Conservation (phyloP, 169 alveolate genomes). For the Blepharisma undulans region DNA sequence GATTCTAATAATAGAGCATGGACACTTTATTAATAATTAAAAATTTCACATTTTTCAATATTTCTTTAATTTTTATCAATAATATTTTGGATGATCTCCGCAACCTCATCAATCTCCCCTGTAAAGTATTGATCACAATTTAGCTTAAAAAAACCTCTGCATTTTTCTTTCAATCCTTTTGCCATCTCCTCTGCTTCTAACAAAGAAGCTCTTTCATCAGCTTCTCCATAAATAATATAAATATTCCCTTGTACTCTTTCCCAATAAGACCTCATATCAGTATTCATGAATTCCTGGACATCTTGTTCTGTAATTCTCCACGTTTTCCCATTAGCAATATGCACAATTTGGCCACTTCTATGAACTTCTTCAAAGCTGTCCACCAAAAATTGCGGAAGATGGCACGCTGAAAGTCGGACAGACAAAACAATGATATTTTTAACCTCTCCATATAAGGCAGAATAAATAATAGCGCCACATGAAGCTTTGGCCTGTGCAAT, state of each 20-base stretch:
- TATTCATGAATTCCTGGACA: not conserved
- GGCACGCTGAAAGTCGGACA: not conserved
- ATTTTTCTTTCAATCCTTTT: too few species aligned
- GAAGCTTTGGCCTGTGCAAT: conserved; percentile 23
- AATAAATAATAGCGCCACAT: not conserved
- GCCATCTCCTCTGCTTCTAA: too few species aligned
- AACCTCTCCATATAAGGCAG: not conserved
- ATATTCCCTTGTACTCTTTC: not conserved
- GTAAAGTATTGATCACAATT: too few species aligned
- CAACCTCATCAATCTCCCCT: too few species aligned
- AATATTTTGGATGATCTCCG: too few species aligned
- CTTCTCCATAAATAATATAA: not conserved
- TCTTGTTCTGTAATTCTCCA: not conserved
- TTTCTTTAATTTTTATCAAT: too few species aligned
- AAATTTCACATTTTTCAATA: too few species aligned
- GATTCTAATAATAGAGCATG: too few species aligned
- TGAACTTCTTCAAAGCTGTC: not conserved
- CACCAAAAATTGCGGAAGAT: not conserved
- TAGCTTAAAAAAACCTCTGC: too few species aligned
- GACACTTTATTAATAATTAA: too few species aligned
- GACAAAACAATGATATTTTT: not conserved
- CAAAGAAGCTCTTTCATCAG: not conserved
- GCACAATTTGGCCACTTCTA: not conserved
- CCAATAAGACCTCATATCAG: not conserved
- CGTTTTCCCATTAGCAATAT: not conserved